A percentile compares a stretch with the other conserved stretches of the same genome.
phyloP scores from a whole-genome alignment of 2,329 filamentous ascomycete genomes.

The Pezicula neosporulosa region DNA sequence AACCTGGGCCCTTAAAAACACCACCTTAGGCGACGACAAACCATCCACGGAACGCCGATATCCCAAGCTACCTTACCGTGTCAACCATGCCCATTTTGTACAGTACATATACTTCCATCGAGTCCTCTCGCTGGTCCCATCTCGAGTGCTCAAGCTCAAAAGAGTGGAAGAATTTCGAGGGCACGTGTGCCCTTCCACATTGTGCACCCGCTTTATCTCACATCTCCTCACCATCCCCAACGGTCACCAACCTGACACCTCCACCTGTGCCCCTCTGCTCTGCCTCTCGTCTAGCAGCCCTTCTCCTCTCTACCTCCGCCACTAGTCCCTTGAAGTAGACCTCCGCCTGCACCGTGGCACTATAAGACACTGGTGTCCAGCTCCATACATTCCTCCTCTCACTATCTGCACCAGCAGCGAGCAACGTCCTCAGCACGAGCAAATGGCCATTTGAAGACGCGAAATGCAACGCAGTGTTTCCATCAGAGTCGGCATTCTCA shows the following conservation, averaged over 20 bases:
- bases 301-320: slow-evolving; percentile 64
- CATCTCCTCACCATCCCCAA: slow-evolving; percentile 10
- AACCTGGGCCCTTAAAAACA: too few species aligned
- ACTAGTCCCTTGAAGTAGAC: slow-evolving; percentile 79
- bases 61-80: too few species aligned
- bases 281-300: slow-evolving; percentile 34
- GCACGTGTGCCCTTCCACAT: not conserved
- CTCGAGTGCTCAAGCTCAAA: too few species aligned
- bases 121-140: too few species aligned
- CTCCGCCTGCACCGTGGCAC: slow-evolving; percentile 76
- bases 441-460: slow-evolving; percentile 79
- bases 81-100: too few species aligned
- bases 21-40: too few species aligned
- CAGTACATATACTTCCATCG: too few species aligned
- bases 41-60: too few species aligned
- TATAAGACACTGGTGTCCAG: slow-evolving; percentile 84
- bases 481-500: slow-evolving; percentile 59
- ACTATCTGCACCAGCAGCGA: slow-evolving; percentile 75
- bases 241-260: slow-evolving; percentile 19
- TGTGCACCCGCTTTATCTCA: not conserved
- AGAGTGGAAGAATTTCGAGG: too few species aligned
- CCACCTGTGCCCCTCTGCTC: slow-evolving; percentile 19
- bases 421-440: slow-evolving; percentile 70
- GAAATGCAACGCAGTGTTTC: slow-evolving; percentile 87
- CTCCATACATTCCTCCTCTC: slow-evolving; percentile 69